Percentiles rank a stretch among this genome's conserved stretches.
phyloP scores from a whole-genome alignment of 2,329 filamentous ascomycete genomes.

The Pyrenochaeta sp. region DNA sequence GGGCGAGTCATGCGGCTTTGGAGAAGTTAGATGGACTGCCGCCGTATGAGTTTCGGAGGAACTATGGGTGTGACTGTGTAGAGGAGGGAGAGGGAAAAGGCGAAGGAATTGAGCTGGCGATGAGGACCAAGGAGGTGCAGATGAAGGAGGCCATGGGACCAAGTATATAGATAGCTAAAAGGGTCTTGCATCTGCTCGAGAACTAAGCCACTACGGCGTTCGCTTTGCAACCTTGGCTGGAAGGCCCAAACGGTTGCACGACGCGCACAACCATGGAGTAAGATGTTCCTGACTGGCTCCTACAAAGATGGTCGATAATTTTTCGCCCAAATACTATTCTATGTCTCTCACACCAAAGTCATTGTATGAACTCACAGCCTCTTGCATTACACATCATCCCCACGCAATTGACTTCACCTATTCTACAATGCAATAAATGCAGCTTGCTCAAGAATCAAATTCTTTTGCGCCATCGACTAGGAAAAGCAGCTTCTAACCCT shows the following conservation, averaged over 20 bases:
- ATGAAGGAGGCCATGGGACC: constrained; percentile 29
- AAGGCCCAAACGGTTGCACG: not conserved
- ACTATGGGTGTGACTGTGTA: constrained; percentile 71
- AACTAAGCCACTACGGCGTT: not conserved
- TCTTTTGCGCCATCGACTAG: not conserved
- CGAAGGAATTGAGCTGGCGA: not conserved
- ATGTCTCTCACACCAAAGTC: not conserved
- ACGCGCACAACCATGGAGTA: not conserved
- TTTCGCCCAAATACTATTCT: not conserved
- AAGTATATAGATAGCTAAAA: constrained; percentile 18
- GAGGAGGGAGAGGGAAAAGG: constrained; percentile 18
- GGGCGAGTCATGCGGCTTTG: constrained; percentile 68
- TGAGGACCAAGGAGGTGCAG: constrained; percentile 13
- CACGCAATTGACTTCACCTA: not conserved
- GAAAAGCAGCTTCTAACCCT: constrained; percentile 15
- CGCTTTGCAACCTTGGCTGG: not conserved
- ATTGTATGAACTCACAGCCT: not conserved
- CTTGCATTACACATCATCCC: not conserved
- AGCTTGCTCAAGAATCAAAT: not conserved
- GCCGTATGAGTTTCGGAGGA: constrained; percentile 66
- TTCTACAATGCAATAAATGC: constrained; percentile 3
- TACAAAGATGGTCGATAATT: not conserved
- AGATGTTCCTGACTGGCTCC: not conserved
- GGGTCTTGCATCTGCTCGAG: not conserved
- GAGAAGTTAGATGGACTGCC: constrained; percentile 59